Percentiles rank a stretch among this genome's conserved stretches.
phyloP scores from a whole-genome alignment of 208 protist genomes.

The Wallacemonas sp. region DNA sequence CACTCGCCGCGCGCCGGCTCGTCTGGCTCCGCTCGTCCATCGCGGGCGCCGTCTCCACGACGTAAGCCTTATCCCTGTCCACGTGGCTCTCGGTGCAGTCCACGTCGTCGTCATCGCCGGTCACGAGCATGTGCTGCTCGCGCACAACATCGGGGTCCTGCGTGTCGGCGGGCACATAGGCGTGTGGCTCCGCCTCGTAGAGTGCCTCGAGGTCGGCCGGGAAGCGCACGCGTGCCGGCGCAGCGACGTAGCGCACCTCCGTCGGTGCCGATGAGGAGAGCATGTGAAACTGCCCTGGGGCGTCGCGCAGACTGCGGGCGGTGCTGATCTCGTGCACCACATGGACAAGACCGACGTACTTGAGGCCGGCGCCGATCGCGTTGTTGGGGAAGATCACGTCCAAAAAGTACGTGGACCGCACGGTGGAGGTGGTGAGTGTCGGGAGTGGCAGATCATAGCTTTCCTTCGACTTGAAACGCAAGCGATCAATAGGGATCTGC shows the following conservation, averaged over 20 bases:
- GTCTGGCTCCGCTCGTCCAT: neutral
- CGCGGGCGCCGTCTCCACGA: no score
- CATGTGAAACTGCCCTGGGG: constrained; percentile 4
- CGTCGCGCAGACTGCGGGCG: neutral
- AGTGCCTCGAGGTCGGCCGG: neutral
- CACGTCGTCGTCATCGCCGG: neutral
- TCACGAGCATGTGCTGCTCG: neutral
- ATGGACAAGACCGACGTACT: constrained; percentile 17
- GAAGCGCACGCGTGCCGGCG: constrained; percentile 7
- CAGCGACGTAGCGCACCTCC: constrained; percentile 20
- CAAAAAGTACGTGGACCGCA: constrained; percentile 21
- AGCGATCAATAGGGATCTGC: neutral
- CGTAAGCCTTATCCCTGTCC: no score
- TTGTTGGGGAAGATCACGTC: constrained; percentile 4
- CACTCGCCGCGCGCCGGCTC: neutral
- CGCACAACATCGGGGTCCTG: neutral
- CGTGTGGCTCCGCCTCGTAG: neutral
- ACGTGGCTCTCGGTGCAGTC: no score
- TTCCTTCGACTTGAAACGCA: neutral
- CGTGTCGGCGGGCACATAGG: constrained; percentile 10
- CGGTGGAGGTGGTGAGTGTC: constrained; percentile 21
- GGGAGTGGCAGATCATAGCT: constrained; percentile 18
- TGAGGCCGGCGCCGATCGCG: neutral
- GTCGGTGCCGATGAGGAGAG: neutral
- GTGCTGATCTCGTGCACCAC: constrained; percentile 1